Percentiles rank a stretch among this genome's conserved stretches.
Evolutionary conservation across 495 filamentous ascomycete species (phyloP).

Genomic region (Talaromyces stipitatus): DNA sequence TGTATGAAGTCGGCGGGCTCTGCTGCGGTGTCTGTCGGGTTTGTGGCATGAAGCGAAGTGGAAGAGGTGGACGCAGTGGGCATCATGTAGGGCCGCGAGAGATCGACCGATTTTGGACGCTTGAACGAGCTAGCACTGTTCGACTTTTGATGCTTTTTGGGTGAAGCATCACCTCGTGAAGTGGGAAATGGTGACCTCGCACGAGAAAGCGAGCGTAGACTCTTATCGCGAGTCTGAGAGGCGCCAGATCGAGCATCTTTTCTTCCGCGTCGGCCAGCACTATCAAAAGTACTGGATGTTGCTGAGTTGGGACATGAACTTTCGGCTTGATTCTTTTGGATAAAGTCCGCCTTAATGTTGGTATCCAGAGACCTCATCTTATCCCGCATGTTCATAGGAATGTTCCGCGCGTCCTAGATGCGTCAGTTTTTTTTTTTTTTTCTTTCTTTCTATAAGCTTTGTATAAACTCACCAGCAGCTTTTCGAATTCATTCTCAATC

Average conservation of each 20-base stretch:
- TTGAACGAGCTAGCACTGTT: constrained; percentile 31
- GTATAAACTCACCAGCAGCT: constrained; percentile 30
- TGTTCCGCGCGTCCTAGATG: constrained; percentile 71
- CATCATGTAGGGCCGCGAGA: constrained; percentile 40
- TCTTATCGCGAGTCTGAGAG: constrained; percentile 35
- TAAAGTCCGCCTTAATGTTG: constrained; percentile 91
- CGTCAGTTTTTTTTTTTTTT: constrained; percentile 32
- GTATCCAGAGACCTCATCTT: constrained; percentile 86
- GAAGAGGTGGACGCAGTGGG: constrained; percentile 33
- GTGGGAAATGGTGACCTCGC: constrained; percentile 68
- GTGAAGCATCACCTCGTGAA: constrained; percentile 49
- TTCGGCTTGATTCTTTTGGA: constrained; percentile 75
- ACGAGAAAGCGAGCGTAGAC: constrained; percentile 52
- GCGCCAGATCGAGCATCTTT: constrained; percentile 4
- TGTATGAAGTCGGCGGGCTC: constrained; percentile 73
- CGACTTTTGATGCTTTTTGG: constrained; percentile 50
- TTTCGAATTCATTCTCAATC: constrained; percentile 44
- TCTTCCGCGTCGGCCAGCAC: constrained; percentile 36
- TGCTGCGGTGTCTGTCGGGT: constrained; percentile 38
- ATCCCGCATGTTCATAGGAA: constrained; percentile 85
- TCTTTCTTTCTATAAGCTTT: constrained; percentile 2
- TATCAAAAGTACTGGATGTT: constrained; percentile 19
- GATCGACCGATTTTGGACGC: constrained; percentile 36
- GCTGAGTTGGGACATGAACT: constrained; percentile 27
- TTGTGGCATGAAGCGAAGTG: constrained; percentile 33